Percentiles rank a stretch among this genome's conserved stretches.
Evolutionary conservation across 73 alveolate species (phyloP).

Genomic region (Stentor roeselii): DNA sequence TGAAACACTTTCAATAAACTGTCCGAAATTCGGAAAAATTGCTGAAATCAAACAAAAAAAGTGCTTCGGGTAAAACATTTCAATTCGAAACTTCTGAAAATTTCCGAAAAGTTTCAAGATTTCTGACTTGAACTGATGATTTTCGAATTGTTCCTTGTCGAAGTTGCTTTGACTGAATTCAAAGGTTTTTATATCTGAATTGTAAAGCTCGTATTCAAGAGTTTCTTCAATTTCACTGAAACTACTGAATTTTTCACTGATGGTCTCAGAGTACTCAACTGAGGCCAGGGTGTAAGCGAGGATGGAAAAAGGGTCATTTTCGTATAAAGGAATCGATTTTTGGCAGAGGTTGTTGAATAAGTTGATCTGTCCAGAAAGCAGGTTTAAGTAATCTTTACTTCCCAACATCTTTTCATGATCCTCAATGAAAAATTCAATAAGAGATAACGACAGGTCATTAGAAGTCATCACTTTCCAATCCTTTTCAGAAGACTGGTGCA

Average conservation of each 20-base stretch:
- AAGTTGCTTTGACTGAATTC: neutral
- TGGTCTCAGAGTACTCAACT: neutral
- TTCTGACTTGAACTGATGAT: neutral
- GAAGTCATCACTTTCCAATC: no score
- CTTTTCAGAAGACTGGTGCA: no score
- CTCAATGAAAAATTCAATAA: no score
- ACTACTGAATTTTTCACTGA: neutral
- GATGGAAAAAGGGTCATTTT: neutral
- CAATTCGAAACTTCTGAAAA: no score
- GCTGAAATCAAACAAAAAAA: no score
- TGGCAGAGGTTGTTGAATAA: no score
- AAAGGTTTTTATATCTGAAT: neutral
- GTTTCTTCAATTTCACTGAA: neutral
- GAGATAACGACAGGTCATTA: no score
- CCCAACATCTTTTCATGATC: no score
- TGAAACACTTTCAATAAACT: neutral
- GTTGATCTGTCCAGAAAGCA: no score
- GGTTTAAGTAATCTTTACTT: no score
- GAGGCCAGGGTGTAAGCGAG: neutral
- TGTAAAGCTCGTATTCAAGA: neutral
- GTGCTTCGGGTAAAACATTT: neutral
- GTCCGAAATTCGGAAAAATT: neutral
- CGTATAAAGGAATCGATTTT: neutral
- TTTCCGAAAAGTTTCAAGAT: neutral
- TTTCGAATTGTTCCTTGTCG: neutral